These are phyloP conservation scores for Samsoniella hepiali DNA, from an alignment of 2,329 filamentous ascomycete species.

Conservation along the genomic window DNA sequence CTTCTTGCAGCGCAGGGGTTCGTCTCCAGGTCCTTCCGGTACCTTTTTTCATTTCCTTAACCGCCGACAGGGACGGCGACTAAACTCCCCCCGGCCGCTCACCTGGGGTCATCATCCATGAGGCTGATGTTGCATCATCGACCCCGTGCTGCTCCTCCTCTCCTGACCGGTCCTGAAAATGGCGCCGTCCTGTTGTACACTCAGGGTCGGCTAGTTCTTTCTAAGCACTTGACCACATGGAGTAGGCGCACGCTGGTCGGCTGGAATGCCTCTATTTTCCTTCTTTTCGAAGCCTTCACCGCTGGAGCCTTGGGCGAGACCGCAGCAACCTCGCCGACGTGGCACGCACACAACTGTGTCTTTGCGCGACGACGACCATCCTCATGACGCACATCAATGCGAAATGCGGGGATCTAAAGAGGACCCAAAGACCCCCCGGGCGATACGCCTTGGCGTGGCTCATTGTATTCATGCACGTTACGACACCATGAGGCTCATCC, in stretches of 20 bases:
- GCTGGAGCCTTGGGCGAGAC: not conserved
- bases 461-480: not conserved
- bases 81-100: not conserved
- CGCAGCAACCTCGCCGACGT: not conserved
- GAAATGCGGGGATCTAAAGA: not conserved
- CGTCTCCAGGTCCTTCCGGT: not conserved
- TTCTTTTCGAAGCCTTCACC: not conserved
- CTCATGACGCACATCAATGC: conserved; percentile 6
- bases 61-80: not conserved
- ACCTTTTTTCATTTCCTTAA: not conserved
- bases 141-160: not conserved
- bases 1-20: not conserved
- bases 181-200: not conserved
- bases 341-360: not conserved
- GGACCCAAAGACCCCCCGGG: not conserved
- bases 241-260: not conserved
- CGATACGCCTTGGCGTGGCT: conserved; percentile 11
- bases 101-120: not conserved
- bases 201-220: not conserved
- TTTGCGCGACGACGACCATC: not conserved
- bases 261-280: not conserved
- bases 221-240: not conserved
- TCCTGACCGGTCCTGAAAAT: not conserved
- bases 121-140: not conserved
- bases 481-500: conserved; percentile 7